phyloP scores from a whole-genome alignment of 441 rosid genomes.

The Caryocar brasiliense region DNA sequence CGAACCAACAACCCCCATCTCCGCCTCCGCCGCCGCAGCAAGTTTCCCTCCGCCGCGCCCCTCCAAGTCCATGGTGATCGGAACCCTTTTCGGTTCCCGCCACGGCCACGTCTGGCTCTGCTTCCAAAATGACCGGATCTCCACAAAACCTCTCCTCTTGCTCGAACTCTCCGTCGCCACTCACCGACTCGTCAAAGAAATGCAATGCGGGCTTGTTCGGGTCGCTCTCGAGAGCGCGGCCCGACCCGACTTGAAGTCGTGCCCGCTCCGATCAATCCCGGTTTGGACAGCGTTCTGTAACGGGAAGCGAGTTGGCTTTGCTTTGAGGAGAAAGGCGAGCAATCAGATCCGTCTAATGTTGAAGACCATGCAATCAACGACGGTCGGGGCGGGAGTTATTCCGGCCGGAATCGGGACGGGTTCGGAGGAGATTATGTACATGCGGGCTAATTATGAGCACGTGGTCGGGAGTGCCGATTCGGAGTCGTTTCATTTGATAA shows the following conservation, averaged over 20 bases:
- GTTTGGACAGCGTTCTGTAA: conserved; percentile 63
- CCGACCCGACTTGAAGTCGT: conserved; percentile 33
- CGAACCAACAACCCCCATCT: conserved; percentile 14
- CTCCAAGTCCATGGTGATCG: conserved; percentile 71
- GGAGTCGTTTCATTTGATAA: conserved; percentile 72
- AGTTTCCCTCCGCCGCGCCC: conserved; percentile 41
- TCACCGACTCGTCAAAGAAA: conserved; percentile 54
- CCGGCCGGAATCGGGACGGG: conserved; percentile 36
- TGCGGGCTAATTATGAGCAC: conserved; percentile 77
- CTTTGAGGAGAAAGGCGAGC: conserved; percentile 36
- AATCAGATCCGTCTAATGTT: conserved; percentile 38
- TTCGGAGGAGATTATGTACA: conserved; percentile 60
- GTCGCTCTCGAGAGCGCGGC: conserved; percentile 62
- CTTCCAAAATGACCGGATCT: conserved; percentile 65
- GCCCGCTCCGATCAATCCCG: conserved; percentile 58
- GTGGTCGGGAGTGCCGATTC: conserved; percentile 56
- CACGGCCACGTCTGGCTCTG: conserved; percentile 89
- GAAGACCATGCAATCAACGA: conserved; percentile 61
- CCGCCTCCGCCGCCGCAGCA: conserved; percentile 4
- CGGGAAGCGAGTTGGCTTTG: conserved; percentile 55
- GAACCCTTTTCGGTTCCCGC: conserved; percentile 69
- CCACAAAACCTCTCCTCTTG: conserved; percentile 51
- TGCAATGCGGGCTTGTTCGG: conserved; percentile 61
- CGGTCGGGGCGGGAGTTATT: conserved; percentile 67
- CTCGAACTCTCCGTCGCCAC: conserved; percentile 70